phyloP scores from a whole-genome alignment of 371 early-diverging fungal genomes.

The Rhizopus stolonifer region DNA sequence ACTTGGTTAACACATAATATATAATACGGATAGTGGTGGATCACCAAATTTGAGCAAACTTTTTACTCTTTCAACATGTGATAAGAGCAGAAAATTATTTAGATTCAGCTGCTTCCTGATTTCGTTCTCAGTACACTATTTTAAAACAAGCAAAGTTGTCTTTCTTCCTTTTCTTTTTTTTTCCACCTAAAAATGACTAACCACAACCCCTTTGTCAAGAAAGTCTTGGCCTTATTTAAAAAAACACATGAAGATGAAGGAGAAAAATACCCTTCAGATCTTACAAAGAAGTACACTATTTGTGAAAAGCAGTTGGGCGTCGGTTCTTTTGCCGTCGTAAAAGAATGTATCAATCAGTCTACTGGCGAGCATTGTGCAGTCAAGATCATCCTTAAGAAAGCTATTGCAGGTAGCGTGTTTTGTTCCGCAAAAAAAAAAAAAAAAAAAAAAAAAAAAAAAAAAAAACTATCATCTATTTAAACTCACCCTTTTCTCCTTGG shows the following conservation, averaged over 20 bases:
- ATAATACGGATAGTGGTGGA: no score
- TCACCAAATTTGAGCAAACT: no score
- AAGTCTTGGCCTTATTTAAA: constrained; percentile 40
- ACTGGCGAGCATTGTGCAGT: constrained; percentile 70
- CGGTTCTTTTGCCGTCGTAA: constrained; percentile 84
- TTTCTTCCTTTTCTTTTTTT: neutral
- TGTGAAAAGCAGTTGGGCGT: constrained; percentile 52
- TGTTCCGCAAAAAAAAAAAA: no score
- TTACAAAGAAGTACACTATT: constrained; percentile 43
- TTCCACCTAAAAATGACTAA: constrained; percentile 5
- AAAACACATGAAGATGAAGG: constrained; percentile 38
- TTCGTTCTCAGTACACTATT: neutral
- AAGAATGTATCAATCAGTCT: constrained; percentile 52
- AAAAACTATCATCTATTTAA: neutral
- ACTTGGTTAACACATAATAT: no score
- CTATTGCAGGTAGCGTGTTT: constrained; percentile 53
- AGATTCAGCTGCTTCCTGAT: neutral
- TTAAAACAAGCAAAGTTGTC: neutral
- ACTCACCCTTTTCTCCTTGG: neutral
- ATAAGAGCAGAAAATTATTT: neutral
- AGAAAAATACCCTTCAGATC: constrained; percentile 33
- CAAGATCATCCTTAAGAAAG: constrained; percentile 78
- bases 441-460: no score
- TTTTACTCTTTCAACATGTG: neutral
- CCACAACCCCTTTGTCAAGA: constrained; percentile 33